Base-by-base conservation (phyloP, 2,329 filamentous ascomycete species). In the Lizonia empirigonia region DNA sequence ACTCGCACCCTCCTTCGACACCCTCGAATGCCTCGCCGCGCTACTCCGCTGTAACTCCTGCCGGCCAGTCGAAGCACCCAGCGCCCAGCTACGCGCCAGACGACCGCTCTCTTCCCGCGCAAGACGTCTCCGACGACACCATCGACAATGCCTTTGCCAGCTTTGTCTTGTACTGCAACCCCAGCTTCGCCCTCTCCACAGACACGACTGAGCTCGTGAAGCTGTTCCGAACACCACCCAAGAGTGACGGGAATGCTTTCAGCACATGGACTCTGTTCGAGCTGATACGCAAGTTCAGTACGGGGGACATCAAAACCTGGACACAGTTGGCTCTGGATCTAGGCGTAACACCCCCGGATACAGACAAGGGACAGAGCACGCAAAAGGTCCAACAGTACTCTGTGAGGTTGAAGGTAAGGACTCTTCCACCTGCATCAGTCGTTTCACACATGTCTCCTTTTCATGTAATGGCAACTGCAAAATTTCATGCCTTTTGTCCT, bases 331-430 rank as follows among this genome's bases (percentile, higher is more conserved):
- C 90, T 0, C 83, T 92, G 44, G 88, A 88, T 64, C 78, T 97
- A n/a, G 92, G 93, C 8, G 93, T 96, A 13, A 90, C 95, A 65
- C 88, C 88, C 3, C 91, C 91, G 2, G 88, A 90, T 53, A 79
- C 85, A 19, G 85, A 88, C 52, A 94, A 93, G 71, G 89, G 90
- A 20, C 89, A 95, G 75, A 96, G 91, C 70, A 86, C 89, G 1
- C 93, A 97, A 69, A 96, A 96, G 72, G 88, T 97, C 50, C 91
- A 96, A 71, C 92, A 97, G 71, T 97, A 96, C 77, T 91, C 90
- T 34, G 92, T 97, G 37, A 84, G 92, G 51, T 77, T 97, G 50
- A 97, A 97, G 84, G 90, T 92, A 74, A 66, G 67, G 27, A 42
- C 20, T 39, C 40, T 47, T 18, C 47, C 22, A 5, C 24, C 44